Conservation (phyloP, 2,329 filamentous ascomycete genomes). For the Penicillium hordei region DNA sequence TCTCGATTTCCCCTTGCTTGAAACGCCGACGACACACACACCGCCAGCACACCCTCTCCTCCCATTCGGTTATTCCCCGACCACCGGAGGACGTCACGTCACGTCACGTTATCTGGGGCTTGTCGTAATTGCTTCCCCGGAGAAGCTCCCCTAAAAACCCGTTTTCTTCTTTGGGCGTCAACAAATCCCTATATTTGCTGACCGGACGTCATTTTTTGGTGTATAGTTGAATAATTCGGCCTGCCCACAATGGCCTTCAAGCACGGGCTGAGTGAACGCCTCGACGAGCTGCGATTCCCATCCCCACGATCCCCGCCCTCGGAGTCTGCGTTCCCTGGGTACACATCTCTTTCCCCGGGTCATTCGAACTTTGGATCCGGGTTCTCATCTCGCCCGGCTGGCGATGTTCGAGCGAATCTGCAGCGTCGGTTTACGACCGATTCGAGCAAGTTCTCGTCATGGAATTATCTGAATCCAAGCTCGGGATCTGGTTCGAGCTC, state of each 20-base stretch:
- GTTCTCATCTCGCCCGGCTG: slow-evolving; percentile 51
- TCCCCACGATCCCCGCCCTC: slow-evolving; percentile 74
- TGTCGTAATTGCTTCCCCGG: slow-evolving; percentile 17
- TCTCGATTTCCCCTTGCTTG: slow-evolving; percentile 38
- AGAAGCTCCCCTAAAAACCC: slow-evolving; percentile 12
- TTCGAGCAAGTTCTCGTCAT: slow-evolving; percentile 75
- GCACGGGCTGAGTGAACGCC: slow-evolving; percentile 61
- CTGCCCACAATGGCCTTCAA: slow-evolving; percentile 62
- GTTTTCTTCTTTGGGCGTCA: slow-evolving; percentile 5
- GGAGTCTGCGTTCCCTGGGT: slow-evolving; percentile 71
- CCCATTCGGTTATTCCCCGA: slow-evolving; percentile 15
- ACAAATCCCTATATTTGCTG: slow-evolving; percentile 26
- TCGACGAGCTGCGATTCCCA: slow-evolving; percentile 79
- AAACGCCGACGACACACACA: slow-evolving; percentile 26
- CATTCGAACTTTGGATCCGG: slow-evolving; percentile 64
- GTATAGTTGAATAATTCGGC: slow-evolving; percentile 35
- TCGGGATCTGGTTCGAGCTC: slow-evolving; percentile 53
- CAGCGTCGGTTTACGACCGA: slow-evolving; percentile 94
- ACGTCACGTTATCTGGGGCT: slow-evolving; percentile 7
- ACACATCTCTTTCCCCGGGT: slow-evolving; percentile 69
- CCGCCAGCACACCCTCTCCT: slow-evolving; percentile 30
- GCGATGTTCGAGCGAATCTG: slow-evolving; percentile 73
- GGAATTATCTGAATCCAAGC: slow-evolving; percentile 63
- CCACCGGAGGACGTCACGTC: slow-evolving; percentile 13
- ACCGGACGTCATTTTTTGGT: slow-evolving; percentile 21